Conservation (phyloP, 352 stramenopile species). For the Blastocystis sp. region DNA sequence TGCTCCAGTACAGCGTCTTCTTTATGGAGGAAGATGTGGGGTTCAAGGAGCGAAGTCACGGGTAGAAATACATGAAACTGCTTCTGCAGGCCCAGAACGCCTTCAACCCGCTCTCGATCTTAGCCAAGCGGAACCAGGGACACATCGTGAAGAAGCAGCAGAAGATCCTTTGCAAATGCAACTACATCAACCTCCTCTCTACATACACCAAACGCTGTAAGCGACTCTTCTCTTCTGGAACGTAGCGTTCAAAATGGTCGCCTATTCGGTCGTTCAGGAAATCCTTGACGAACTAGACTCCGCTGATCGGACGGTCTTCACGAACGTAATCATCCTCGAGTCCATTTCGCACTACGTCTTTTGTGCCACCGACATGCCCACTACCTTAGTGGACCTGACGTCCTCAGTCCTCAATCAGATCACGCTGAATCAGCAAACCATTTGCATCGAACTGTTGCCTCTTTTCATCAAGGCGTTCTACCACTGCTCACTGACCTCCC, state of each 20-base stretch:
- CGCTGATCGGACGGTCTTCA: not conserved
- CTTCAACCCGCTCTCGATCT: slow-evolving; percentile 4
- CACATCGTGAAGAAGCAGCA: not conserved
- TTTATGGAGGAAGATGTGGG: not conserved
- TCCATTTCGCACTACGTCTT: slow-evolving; percentile 2
- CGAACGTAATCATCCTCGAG: not conserved
- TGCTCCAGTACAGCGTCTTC: slow-evolving; percentile 10
- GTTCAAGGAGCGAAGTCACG: not conserved
- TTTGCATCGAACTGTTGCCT: slow-evolving; percentile 14
- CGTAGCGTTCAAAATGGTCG: slow-evolving; percentile 7
- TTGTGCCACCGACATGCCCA: slow-evolving; percentile 12
- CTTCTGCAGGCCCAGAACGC: not conserved
- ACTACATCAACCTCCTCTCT: slow-evolving; percentile 40
- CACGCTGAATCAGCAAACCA: not conserved
- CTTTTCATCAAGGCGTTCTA: not conserved
- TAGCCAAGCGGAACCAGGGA: not conserved
- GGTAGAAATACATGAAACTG: not conserved
- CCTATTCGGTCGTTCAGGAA: slow-evolving; percentile 10
- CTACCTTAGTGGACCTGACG: slow-evolving; percentile 20
- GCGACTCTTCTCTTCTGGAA: not conserved
- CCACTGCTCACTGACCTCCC: not conserved
- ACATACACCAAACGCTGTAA: not conserved
- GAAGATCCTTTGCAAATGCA: not conserved
- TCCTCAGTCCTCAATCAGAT: slow-evolving; percentile 14
- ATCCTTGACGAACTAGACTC: slow-evolving; percentile 15